Conservation (phyloP, 2,329 filamentous ascomycete species). For the Thelonectria olida region DNA sequence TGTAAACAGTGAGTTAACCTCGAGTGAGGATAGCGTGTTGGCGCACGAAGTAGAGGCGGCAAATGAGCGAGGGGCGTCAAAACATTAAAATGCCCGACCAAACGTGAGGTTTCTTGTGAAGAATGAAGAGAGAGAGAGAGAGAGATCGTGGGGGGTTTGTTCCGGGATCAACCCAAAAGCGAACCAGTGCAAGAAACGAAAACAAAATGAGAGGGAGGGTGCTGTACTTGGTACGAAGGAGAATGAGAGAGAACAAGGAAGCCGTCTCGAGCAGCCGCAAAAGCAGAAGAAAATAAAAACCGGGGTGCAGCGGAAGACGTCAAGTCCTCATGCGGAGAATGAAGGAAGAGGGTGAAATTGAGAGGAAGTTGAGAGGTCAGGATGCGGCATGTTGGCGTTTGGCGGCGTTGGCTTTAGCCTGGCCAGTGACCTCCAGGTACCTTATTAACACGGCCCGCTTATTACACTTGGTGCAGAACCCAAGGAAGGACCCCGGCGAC, state of each 20-base stretch:
- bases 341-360: conserved; percentile 15
- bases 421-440: not conserved
- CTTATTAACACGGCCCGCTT: not conserved
- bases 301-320: conserved; percentile 21
- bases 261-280: not conserved
- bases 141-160: conserved; percentile 7
- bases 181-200: conserved; percentile 15
- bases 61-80: conserved; percentile 33
- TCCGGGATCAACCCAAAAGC: conserved; percentile 11
- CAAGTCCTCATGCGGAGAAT: conserved; percentile 19
- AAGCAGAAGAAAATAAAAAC: conserved; percentile 14
- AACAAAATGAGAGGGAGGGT: conserved; percentile 6
- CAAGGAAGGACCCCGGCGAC: conserved; percentile 9
- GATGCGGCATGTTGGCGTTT: conserved; percentile 20
- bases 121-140: conserved; percentile 26
- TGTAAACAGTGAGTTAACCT: not conserved
- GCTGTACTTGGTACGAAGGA: too few relatives aligned
- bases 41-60: conserved; percentile 8
- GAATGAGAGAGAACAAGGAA: conserved; percentile 1
- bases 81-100: conserved; percentile 19
- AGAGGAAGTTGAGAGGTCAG: conserved; percentile 14
- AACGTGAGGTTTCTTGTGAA: not conserved
- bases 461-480: not conserved
- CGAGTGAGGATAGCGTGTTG: not conserved
- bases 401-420: not conserved